Percentiles rank a stretch among this genome's conserved stretches.
Evolutionary conservation across 179 eudicot species (phyloP).

Genomic region (Beta corolliflora): DNA sequence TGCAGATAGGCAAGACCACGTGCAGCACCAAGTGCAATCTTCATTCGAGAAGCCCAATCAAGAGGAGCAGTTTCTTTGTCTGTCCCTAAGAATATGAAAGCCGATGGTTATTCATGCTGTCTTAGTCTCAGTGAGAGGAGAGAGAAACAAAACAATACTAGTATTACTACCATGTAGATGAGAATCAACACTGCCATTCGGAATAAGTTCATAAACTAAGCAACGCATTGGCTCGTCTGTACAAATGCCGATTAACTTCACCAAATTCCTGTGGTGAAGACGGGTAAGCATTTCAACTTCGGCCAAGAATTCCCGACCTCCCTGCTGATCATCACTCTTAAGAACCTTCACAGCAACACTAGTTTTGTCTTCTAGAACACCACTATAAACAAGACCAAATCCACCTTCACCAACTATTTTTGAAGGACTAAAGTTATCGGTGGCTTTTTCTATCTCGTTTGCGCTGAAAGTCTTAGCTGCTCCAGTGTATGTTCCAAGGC

Average conservation of each 20-base stretch:
- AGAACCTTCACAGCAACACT: constrained; percentile 87
- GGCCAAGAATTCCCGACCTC: constrained; percentile 90
- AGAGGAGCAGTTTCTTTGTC: constrained; percentile 80
- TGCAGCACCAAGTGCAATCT: constrained; percentile 96
- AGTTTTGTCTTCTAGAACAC: constrained; percentile 76
- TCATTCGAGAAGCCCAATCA: constrained; percentile 84
- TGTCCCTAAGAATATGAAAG: constrained; percentile 40
- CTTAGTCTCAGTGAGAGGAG: neutral
- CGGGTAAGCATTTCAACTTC: constrained; percentile 98
- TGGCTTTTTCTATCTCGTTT: constrained; percentile 71
- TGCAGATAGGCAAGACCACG: constrained; percentile 96
- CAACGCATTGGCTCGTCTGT: constrained; percentile 71
- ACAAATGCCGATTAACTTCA: constrained; percentile 89
- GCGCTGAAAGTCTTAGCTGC: constrained; percentile 78
- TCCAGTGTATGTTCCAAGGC: constrained; percentile 71
- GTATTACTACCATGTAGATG: constrained; percentile 79
- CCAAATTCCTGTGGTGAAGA: constrained; percentile 93
- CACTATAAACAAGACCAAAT: constrained; percentile 85
- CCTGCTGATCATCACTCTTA: constrained; percentile 90
- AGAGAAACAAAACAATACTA: neutral
- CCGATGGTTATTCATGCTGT: neutral
- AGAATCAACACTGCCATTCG: constrained; percentile 95
- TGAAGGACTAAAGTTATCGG: constrained; percentile 62
- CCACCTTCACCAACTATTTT: constrained; percentile 94
- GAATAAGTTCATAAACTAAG: constrained; percentile 82